phyloP scores from a whole-genome alignment of 345 rosid genomes.

The Eucalyptus grandis region DNA sequence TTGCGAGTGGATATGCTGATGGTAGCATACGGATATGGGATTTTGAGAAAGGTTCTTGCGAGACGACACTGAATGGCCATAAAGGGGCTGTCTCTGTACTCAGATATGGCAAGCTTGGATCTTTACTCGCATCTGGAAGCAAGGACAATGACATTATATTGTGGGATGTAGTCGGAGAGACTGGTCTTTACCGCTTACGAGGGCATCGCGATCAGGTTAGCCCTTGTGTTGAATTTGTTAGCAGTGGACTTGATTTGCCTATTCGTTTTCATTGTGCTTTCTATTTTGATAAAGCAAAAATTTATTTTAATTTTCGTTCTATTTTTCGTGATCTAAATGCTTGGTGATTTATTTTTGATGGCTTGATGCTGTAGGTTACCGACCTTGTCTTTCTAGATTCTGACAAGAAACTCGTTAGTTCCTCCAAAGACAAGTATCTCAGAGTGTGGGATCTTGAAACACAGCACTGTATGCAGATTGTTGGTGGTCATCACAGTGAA shows the following conservation, averaged over 20 bases:
- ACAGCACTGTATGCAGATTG: constrained; percentile 84
- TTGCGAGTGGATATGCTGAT: constrained; percentile 59
- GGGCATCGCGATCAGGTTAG: constrained; percentile 96
- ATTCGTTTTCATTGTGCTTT: background rate
- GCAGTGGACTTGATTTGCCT: background rate
- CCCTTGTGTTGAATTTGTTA: background rate
- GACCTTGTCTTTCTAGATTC: constrained; percentile 87
- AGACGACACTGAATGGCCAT: constrained; percentile 69
- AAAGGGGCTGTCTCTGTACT: constrained; percentile 82
- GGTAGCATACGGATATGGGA: constrained; percentile 94
- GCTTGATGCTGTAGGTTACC: constrained; percentile 42
- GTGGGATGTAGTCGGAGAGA: constrained; percentile 94
- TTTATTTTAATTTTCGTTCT: background rate
- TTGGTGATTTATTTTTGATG: background rate
- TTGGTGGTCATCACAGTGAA: constrained; percentile 96
- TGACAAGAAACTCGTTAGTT: constrained; percentile 78
- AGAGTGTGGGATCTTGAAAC: constrained; percentile 99
- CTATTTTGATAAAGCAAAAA: background rate
- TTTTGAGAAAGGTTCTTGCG: constrained; percentile 64
- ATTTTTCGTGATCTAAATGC: background rate
- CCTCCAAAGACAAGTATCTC: constrained; percentile 88
- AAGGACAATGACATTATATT: constrained; percentile 83
- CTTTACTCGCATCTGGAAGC: constrained; percentile 89
- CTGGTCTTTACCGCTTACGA: constrained; percentile 68
- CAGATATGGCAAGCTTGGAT: constrained; percentile 52